phyloP scores from a whole-genome alignment of 176 grass and related monocot species.

The Musa troglodytarum region DNA sequence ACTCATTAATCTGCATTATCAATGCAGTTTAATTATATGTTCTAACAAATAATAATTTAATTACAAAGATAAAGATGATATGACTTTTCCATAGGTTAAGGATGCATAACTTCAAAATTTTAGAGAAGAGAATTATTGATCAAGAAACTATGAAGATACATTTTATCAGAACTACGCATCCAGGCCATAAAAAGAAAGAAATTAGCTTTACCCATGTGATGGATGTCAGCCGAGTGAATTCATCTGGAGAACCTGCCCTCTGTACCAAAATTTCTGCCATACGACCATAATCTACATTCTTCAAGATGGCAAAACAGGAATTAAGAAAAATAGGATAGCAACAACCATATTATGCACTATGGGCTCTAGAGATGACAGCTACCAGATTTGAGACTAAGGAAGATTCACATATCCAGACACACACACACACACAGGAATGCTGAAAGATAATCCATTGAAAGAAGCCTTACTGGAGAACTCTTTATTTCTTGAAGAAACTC shows the following conservation, averaged over 20 bases:
- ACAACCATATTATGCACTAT: no score
- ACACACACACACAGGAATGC: no score
- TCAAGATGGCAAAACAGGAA: constrained; percentile 15
- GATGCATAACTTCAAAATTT: no score
- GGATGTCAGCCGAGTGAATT: constrained; percentile 91
- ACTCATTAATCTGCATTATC: constrained; percentile 79
- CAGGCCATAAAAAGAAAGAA: not conserved
- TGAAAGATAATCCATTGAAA: not conserved
- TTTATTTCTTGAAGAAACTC: constrained; percentile 99
- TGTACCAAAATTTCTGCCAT: constrained; percentile 98
- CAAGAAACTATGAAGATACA: not conserved
- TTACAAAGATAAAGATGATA: not conserved
- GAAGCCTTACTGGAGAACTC: constrained; percentile 87
- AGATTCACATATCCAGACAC: no score
- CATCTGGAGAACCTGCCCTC: constrained; percentile 72
- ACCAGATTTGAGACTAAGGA: no score
- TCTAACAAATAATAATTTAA: not conserved
- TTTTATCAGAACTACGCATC: not conserved
- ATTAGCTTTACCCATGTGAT: constrained; percentile 71
- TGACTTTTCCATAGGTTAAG: no score
- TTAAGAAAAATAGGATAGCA: not conserved
- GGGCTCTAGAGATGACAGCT: no score
- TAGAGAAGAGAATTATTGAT: not conserved
- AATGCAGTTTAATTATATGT: not conserved
- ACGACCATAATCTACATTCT: constrained; percentile 98